Evolutionary conservation across 225 moss, liverwort and hornwort species (phyloP), one percentile per base, ranked within the genome.

Genomic region (Rhytidiadelphus loreus): DNA sequence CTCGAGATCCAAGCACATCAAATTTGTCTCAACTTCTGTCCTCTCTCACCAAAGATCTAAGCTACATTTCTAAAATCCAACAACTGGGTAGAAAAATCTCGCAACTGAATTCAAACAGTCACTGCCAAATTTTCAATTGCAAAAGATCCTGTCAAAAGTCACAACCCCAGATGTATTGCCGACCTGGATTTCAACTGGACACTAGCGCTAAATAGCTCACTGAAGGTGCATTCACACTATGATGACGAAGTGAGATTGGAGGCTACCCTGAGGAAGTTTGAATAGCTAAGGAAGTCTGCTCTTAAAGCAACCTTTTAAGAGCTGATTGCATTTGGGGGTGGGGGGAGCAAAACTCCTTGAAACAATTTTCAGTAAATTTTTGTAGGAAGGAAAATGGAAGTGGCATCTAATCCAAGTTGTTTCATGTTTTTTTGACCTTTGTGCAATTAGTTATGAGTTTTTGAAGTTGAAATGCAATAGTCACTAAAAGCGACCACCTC

Each of bases 401-500:
- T 43, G 10, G 16, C 48, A 73, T 73, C 4, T 3, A 48, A 20
- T 0, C 10, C 1, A 12, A 48, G 7, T 19, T 32, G 7, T 19
- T 48, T 48, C 4, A 18, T 73, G 6, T 11, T 46, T 73, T 46
- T 17, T 29, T 2, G 17, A 29, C 43, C 43, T 48, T 46, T 4
- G 7, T 48, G 12, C 18, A 74, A 74, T 30, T 48, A 48, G 29
- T 30, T 74, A 48, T 2, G 1, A 29, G 48, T 48, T 48, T 73
- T 46, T 18, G 18, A 73, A 73, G 29, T 29, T 73, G 46, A 46
- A 29, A 46, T 3, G 4, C 1, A 46, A 0, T 43, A 3, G 44
- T 28, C 3, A 44, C 15, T 72, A 16, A 16, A 43, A 44, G 44
- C 1, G 0, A 28, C 1, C 0, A 26, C 6, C 2, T 44, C 16